Evolutionary conservation across 2,329 filamentous ascomycete genomes (phyloP), one percentile per base, ranked within the genome.

Genomic region (Sporothrix dimorphospora): DNA sequence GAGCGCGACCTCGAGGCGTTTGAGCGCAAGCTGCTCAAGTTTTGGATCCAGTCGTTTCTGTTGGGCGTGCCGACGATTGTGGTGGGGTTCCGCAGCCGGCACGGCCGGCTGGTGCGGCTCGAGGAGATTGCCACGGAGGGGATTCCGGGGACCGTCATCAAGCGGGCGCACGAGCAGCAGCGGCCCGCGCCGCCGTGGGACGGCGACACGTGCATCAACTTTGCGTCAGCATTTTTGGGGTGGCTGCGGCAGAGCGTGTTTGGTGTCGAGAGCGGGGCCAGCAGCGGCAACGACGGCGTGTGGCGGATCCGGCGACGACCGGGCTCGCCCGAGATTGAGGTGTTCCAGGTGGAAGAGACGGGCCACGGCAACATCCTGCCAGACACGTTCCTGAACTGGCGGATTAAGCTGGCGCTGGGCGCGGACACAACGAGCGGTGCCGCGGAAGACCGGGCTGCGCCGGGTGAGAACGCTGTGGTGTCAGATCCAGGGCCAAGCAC

Each of bases 41-140:
- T 95, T 82, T 99, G 96, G 96, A 93, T 95, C 16, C 96, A 98
- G 81, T 97, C 93, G 0, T 99, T 97, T 79, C 85, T 99, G 2
- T 90, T 99, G 1, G 95, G 95, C 53, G 94, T 98, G 0, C 94
- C 94, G 0, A 96, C 91, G 76, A 93, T 99, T 75, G 89, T 98
- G 61, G 92, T 99, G 40, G 96, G 96, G 0, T 98, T 96, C 80
- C 90, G 96, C 65, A 90, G 88, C 45, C 88, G 81, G 21, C 81
- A 90, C 71, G 95, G 96, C 8, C 87, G 93, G 70, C 84, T 99
- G 27, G 85, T 86, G 65, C 85, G 88, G 14, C 79, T 97, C 14
- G 89, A 97, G 79, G 93, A 97, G 78, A 88, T 97, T 42, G 88
- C 93, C 73, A 98, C 94, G 1, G 89, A 90, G 61, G 86, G 84